These are phyloP conservation scores for Eucalyptus camaldulensis DNA, from an alignment of 345 rosid genomes.

Conservation along the genomic window DNA sequence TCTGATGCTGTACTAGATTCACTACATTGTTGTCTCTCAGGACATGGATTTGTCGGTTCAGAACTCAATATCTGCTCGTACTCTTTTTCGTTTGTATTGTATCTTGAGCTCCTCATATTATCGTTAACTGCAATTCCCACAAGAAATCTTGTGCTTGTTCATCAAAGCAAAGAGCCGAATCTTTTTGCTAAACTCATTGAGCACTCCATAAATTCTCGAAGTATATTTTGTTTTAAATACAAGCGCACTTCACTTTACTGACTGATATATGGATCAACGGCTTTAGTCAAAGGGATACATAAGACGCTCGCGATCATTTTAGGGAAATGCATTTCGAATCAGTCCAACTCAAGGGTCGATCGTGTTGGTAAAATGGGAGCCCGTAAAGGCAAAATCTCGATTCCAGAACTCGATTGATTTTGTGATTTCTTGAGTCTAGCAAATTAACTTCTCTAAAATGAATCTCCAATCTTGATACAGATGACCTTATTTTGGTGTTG, in stretches of 20 bases:
- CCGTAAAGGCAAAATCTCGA: not conserved
- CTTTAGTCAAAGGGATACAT: not conserved
- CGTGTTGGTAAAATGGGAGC: not conserved
- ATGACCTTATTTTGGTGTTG: not conserved
- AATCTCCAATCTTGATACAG: not conserved
- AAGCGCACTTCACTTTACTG: not conserved
- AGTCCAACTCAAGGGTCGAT: not conserved
- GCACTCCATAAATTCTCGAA: not conserved
- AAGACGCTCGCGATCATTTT: not conserved
- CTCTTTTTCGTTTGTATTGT: not conserved
- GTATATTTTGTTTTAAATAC: not conserved
- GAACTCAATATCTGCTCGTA: not conserved
- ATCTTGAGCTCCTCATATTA: not conserved
- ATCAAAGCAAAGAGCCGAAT: not conserved
- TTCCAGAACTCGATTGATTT: not conserved
- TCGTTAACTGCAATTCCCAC: not conserved
- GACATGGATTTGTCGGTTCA: not conserved
- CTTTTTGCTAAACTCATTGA: not conserved
- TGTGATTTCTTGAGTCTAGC: not conserved
- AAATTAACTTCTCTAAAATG: not conserved
- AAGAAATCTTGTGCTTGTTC: not conserved
- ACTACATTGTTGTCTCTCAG: not conserved
- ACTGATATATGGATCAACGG: not conserved
- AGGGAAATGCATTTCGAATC: not conserved
- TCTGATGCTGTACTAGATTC: not conserved